Base-by-base conservation (phyloP, 768 basidiomycete species). In the Sporobolomyces roseus region DNA sequence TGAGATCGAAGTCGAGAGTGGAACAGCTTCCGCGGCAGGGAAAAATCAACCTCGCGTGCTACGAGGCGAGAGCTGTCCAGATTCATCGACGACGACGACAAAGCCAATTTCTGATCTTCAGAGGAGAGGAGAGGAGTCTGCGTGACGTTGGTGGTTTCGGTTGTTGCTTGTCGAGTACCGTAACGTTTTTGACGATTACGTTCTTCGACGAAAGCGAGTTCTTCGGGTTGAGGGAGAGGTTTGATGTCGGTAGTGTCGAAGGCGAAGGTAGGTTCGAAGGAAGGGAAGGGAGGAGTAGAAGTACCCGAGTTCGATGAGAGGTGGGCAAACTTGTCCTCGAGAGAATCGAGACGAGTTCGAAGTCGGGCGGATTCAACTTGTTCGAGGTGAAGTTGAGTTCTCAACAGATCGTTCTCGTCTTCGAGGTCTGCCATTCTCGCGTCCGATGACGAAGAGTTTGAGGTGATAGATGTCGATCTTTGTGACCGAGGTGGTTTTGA, bases 11-110 rank as follows among this genome's bases (percentile, higher is more conserved):
- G 21, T 25, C 45, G 58, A 45, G 58, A 60, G 58, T 35, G 33
- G 63, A 64, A 59, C 66, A 68, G 63, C 71, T 68, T 72, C 71
- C 71, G 71, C 71, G 55, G 71, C 71, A 72, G 71, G 71, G 71
- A 72, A 30, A 19, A 25, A 8, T 67, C 66, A 30, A 49, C 71
- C 71, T 72, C 71, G 71, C 71, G 71, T 72, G 71, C 71, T 72
- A 72, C 71, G 71, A 72, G 71, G 71, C 71, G 71, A 65, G 63
- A 66, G 66, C 43, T 45, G 56, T 58, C 56, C 23, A 43, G 33
- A 14, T 63, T 49, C 41, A 50, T 41, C 14, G 38, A 32, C 3
- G 43, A 10, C 41, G 56, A 46, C 9, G 43, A 27, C 43, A 41
- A 59, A 46, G 43, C 4, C 38, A 41, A 59, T 41, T 41, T 17